Base-by-base conservation (phyloP, 2,329 filamentous ascomycete species). In the Pseudogymnoascus destructans region DNA sequence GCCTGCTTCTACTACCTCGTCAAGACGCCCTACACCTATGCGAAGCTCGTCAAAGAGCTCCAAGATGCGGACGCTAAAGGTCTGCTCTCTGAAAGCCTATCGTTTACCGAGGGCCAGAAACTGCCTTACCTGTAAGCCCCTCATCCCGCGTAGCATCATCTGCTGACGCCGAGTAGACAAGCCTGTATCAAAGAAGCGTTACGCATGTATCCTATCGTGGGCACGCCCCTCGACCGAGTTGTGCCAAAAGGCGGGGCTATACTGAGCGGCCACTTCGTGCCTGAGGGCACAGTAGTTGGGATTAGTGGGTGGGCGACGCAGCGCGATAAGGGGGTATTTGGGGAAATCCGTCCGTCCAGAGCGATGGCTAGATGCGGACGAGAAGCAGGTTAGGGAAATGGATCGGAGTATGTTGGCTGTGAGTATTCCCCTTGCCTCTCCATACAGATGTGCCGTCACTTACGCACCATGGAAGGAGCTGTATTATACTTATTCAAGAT, bases 81-180 rank as follows among this genome's bases (percentile, higher is more conserved):
- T 3, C 54, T 61, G 7, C 30, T 59, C 10, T 59, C 59, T 3
- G 55, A 62, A 3, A 23, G 46, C 5, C 57, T 67, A 21, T 63
- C 63, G 0, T 71, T 68, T 55, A 64, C 63, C 27, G 62, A 69
- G 10, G 61, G 63, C 1, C 66, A 68, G 58, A 59, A 64, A 2
- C 64, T 75, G 58, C 72, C 71, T 0, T 79, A 78, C 59, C 69
- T 80, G 36, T 40, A 40, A 40, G 36, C 36, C 2, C 15, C 15
- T n/a, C 15, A 15, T 38, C 7, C 5, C 46, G 19, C 32, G 36
- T 15, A 17, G 35, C n/a, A 1, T 25, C 36, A 21, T 40, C 15
- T 15, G 3, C 23, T 33, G 5, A 21, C 9, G 36, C 17, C 36
- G 15, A 40, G 9, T 4, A 40, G 36, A 1, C 49, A 59, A 46